Conservation (phyloP, 352 stramenopile species). For the Peronospora destructor region DNA sequence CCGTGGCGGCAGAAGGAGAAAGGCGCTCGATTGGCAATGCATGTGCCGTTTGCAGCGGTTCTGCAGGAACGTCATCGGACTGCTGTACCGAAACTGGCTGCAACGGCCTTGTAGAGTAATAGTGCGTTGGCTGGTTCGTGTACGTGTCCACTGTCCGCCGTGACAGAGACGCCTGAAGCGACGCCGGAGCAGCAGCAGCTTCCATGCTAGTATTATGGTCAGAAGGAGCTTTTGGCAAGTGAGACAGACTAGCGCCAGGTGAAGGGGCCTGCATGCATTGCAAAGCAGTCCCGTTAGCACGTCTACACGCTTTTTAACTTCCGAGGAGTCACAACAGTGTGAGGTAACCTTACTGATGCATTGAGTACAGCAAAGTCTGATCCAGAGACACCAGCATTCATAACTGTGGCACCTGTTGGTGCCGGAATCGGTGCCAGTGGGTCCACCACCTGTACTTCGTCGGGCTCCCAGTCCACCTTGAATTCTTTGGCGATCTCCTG, state of each 20-base stretch:
- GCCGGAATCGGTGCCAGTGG: conserved; percentile 84
- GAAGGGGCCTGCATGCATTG: conserved; percentile 33
- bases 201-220: conserved; percentile 21
- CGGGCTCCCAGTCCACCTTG: conserved; percentile 90
- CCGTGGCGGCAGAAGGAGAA: conserved; percentile 7
- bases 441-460: conserved; percentile 67
- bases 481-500: conserved; percentile 94
- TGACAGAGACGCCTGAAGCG: conserved; percentile 22
- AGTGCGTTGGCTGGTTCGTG: conserved; percentile 36
- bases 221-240: conserved; percentile 36
- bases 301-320: too few relatives aligned
- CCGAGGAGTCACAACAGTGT: too few relatives aligned
- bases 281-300: not conserved
- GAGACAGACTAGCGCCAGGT: conserved; percentile 37
- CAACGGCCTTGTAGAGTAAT: conserved; percentile 22
- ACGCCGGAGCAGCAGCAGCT: conserved; percentile 9
- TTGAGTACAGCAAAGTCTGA: conserved; percentile 75
- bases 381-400: conserved; percentile 71
- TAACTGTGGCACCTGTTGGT: conserved; percentile 82
- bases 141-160: conserved; percentile 33
- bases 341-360: conserved; percentile 33
- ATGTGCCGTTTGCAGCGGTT: conserved; percentile 9
- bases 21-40: conserved; percentile 9
- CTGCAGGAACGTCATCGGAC: conserved; percentile 11
- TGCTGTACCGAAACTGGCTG: conserved; percentile 8